These are phyloP conservation scores for Themeda triandra DNA, from an alignment of 176 grass and related monocot genomes.

Conservation along the genomic window DNA sequence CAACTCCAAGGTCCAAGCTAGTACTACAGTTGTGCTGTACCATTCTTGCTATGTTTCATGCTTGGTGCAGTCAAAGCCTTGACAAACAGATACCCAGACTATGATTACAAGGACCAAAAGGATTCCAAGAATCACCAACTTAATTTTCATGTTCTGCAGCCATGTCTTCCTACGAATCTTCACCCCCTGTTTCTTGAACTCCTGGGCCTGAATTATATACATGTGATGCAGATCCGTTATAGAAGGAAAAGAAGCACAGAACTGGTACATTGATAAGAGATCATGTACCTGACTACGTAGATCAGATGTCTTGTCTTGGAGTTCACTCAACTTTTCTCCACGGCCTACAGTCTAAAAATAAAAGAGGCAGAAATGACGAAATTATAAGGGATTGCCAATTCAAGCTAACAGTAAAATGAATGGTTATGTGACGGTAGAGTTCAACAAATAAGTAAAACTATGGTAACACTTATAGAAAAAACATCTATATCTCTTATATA, in stretches of 20 bases:
- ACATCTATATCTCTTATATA: no score
- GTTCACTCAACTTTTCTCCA: slow-evolving; percentile 80
- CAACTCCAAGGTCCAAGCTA: slow-evolving; percentile 15
- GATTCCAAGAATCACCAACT: slow-evolving; percentile 74
- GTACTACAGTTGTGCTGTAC: not conserved
- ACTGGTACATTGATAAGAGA: not conserved
- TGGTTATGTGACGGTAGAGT: not conserved
- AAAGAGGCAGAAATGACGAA: not conserved
- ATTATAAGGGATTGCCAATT: not conserved
- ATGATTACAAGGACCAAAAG: slow-evolving; percentile 83
- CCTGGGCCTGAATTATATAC: slow-evolving; percentile 67
- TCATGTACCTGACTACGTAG: slow-evolving; percentile 60
- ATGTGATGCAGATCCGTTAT: not conserved
- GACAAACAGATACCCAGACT: slow-evolving; percentile 88
- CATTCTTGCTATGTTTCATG: slow-evolving; percentile 46
- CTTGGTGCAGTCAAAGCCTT: slow-evolving; percentile 93
- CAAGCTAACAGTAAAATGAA: not conserved
- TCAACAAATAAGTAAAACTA: not conserved
- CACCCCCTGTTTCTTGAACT: slow-evolving; percentile 85
- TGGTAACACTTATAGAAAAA: not conserved
- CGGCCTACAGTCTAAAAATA: slow-evolving; percentile 69
- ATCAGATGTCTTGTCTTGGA: slow-evolving; percentile 83
- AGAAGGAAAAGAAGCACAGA: not conserved
- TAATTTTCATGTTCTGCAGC: slow-evolving; percentile 94
- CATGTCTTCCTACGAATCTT: slow-evolving; percentile 89